A percentile compares a stretch with the other conserved stretches of the same genome.
These are phyloP conservation scores for Ambrosiella xylebori DNA, from an alignment of 2,329 filamentous ascomycete genomes.

Conservation along the genomic window DNA sequence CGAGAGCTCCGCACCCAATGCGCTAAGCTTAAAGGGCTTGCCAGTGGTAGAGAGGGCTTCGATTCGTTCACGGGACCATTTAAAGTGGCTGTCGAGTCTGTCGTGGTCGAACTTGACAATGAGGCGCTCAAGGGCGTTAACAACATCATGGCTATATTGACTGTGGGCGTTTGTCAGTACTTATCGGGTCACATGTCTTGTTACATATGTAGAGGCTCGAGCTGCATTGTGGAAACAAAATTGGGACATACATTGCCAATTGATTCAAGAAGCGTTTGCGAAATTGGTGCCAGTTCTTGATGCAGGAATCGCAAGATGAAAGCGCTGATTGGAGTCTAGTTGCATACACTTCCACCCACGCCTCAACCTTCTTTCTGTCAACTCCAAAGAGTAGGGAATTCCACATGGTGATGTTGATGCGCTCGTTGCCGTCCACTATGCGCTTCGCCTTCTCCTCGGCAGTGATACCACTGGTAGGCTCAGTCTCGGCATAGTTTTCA, in stretches of 20 bases:
- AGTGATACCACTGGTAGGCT: conserved; percentile 32
- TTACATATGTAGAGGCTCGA: neutral
- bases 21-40: conserved; percentile 26
- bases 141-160: conserved; percentile 32
- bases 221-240: neutral
- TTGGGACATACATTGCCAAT: conserved; percentile 36
- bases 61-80: conserved; percentile 26
- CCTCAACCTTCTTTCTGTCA: conserved; percentile 39
- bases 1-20: conserved; percentile 30
- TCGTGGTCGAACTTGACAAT: conserved; percentile 43
- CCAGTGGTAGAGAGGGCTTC: conserved; percentile 3
- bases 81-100: conserved; percentile 42
- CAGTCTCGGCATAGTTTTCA: conserved; percentile 36
- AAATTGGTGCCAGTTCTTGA: conserved; percentile 55
- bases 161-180: conserved; percentile 16
- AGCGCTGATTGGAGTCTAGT: conserved; percentile 40
- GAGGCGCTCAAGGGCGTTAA: conserved; percentile 35
- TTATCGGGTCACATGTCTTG: neutral
- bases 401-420: conserved; percentile 46
- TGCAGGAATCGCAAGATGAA: conserved; percentile 50
- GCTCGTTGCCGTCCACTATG: conserved; percentile 35
- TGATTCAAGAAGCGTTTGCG: conserved; percentile 45
- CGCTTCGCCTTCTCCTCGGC: conserved; percentile 32
- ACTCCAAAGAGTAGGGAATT: conserved; percentile 55
- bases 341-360: conserved; percentile 43